These are phyloP conservation scores for Chlorella sp. DNA, from an alignment of 139 green algal species.

Conservation along the genomic window DNA sequence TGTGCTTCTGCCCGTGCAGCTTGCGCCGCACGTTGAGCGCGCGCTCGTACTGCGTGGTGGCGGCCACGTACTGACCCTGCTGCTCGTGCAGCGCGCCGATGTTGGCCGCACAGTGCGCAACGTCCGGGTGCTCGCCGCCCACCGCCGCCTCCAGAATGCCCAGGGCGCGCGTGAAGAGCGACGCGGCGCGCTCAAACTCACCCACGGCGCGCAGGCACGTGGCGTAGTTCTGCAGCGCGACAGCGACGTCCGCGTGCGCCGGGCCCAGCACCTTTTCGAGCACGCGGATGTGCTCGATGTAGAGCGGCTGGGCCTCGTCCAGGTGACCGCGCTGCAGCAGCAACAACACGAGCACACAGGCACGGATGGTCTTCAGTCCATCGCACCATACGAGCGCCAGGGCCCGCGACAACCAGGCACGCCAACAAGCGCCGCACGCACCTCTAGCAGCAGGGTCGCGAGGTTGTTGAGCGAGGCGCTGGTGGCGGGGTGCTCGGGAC, in stretches of 20 bases:
- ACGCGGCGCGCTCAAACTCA: neutral
- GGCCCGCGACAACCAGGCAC: too few species aligned
- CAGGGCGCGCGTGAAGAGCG: neutral
- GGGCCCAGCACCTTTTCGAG: neutral
- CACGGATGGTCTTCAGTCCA: too few species aligned
- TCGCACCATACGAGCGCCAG: too few species aligned
- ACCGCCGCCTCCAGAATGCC: neutral
- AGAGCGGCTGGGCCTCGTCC: neutral
- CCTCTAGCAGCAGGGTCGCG: neutral
- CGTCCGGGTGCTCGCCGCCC: neutral
- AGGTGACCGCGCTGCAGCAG: neutral
- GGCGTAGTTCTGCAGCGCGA: neutral
- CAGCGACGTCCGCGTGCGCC: neutral
- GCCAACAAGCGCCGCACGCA: too few species aligned
- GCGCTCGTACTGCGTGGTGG: neutral
- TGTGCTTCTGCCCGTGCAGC: neutral
- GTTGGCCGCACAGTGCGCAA: neutral
- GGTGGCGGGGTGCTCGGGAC: neutral
- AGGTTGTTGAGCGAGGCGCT: neutral
- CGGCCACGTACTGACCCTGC: neutral
- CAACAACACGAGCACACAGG: too few species aligned
- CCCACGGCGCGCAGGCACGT: neutral
- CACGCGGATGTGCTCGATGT: neutral
- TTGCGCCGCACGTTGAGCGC: too few species aligned
- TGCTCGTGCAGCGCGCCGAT: neutral